Base-by-base conservation (phyloP, 441 rosid species). In the Raphanus hybrid region DNA sequence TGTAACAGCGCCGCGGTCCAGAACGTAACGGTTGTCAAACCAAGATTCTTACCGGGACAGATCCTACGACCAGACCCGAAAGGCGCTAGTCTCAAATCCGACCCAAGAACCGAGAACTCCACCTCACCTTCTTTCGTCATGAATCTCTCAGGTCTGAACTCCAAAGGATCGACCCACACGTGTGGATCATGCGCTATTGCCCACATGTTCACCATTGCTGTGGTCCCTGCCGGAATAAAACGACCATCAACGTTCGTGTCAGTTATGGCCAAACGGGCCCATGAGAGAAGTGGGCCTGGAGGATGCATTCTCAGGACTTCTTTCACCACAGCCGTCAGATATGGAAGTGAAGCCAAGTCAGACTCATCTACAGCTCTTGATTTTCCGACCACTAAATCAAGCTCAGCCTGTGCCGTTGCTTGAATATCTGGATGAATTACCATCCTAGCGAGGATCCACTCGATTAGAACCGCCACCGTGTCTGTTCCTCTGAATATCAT, bases 121-220 rank as follows among this genome's bases (percentile, higher is more conserved):
- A 71, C 69, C 27, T 78, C 87, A 10, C 83, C 86, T 5, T 78
- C 74, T 11, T 63, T 70, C 0, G 75, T 34, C 68, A 85, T 67
- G 70, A 88, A 88, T 57, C 90, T 73, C 2, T 85, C 87, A 32
- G 89, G 89, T 69, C 67, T 77, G 77, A 86, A 88, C 79, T 71
- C 83, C 26, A 81, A 77, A n/a, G 91, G 88, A 83, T 86, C 78
- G 2, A 39, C 67, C 91, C 91, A 88, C 65, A 79, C 85, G 7
- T 78, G 55, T 10, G 88, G 89, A 85, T 88, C 91, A 83, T 88
- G 76, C 1, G 81, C 72, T 66, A 87, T 87, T 80, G 91, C 91
- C 91, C 91, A 87, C 91, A 88, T 88, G 75, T 88, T 88, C 67
- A 88, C 91, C 88, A 86, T 86, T 7, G 89, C 89, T 1, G 87